phyloP scores from a whole-genome alignment of 768 basidiomycete species.

The Suillus discolor region DNA sequence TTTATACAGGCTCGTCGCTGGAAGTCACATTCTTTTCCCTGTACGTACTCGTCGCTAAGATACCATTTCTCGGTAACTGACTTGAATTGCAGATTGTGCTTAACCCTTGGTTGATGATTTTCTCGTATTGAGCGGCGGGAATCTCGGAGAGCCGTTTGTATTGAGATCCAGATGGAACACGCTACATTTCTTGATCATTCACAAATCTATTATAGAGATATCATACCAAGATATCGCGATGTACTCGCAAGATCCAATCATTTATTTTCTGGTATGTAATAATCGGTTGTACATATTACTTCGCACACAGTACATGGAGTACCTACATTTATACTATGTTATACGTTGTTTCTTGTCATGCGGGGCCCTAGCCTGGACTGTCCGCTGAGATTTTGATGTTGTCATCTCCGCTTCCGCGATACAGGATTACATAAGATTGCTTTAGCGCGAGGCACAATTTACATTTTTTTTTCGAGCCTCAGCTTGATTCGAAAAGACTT shows the following conservation, averaged over 20 bases:
- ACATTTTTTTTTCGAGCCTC: background rate
- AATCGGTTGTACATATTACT: background rate
- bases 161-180: background rate
- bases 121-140: constrained; percentile 48
- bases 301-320: background rate
- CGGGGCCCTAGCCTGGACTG: no score
- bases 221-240: background rate
- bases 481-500: no score
- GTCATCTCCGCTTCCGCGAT: no score
- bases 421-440: no score
- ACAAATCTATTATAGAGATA: background rate
- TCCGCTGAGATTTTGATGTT: no score
- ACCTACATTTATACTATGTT: background rate
- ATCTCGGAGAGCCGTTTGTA: no score
- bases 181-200: background rate
- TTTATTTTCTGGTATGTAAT: background rate
- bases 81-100: constrained; percentile 62
- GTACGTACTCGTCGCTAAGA: constrained; percentile 41
- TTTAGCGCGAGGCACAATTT: background rate
- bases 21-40: constrained; percentile 74
- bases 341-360: background rate
- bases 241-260: background rate
- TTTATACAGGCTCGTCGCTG: constrained; percentile 52
- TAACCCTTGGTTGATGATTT: constrained; percentile 90
- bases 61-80: constrained; percentile 4